A percentile compares a stretch with the other conserved stretches of the same genome.
These are phyloP conservation scores for Zymoseptoria ardabiliae DNA, from an alignment of 2,329 filamentous ascomycete species.

Conservation along the genomic window DNA sequence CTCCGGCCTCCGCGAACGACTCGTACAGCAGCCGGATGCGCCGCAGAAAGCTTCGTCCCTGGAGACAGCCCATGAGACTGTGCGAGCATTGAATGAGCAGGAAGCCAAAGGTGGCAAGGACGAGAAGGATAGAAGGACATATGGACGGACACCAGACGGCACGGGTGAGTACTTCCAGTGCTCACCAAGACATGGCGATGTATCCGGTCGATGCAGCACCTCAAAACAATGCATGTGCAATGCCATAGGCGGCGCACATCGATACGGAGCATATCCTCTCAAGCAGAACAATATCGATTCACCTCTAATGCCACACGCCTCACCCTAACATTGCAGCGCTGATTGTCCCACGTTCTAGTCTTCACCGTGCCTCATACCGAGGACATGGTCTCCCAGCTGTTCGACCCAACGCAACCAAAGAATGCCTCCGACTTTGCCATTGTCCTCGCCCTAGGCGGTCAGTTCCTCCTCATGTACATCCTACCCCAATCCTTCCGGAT, in stretches of 20 bases:
- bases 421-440: conserved; percentile 82
- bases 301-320: background rate
- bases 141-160: conserved; percentile 83
- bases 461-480: conserved; percentile 65
- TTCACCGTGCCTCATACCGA: conserved; percentile 94
- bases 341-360: conserved; percentile 48
- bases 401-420: conserved; percentile 91
- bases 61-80: conserved; percentile 39
- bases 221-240: background rate
- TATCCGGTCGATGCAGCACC: background rate
- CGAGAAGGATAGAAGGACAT: conserved; percentile 65
- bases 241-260: background rate
- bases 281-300: background rate
- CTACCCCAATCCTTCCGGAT: conserved; percentile 64
- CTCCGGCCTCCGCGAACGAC: conserved; percentile 42
- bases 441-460: conserved; percentile 65
- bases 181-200: conserved; percentile 1
- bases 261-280: background rate
- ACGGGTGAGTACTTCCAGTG: conserved; percentile 57
- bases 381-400: conserved; percentile 97
- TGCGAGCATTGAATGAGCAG: conserved; percentile 44
- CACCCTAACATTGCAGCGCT: conserved; percentile 14
- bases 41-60: conserved; percentile 25
- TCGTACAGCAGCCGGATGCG: conserved; percentile 28
- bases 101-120: conserved; percentile 41